Evolutionary conservation across 2,329 filamentous ascomycete genomes (phyloP).

Genomic region (Colletotrichum godetiae): DNA sequence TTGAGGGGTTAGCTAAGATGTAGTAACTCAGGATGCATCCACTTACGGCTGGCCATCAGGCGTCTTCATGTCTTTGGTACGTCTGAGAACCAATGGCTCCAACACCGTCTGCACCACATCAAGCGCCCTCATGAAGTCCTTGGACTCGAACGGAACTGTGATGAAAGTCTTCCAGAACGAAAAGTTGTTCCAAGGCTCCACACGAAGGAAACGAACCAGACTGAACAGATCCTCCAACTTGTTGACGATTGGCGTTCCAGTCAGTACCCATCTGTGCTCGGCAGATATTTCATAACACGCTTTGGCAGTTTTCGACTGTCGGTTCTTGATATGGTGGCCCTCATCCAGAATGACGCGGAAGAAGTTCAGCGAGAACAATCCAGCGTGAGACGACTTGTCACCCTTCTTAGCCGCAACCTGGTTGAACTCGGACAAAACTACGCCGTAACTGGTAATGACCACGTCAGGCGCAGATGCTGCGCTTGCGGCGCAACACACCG

Average conservation of each 20-base stretch:
- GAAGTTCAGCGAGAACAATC: slow-evolving; percentile 92
- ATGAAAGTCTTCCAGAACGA: slow-evolving; percentile 99
- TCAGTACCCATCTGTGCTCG: slow-evolving; percentile 90
- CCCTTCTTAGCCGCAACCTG: slow-evolving; percentile 75
- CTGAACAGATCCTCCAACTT: slow-evolving; percentile 95
- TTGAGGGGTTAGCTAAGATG: neutral
- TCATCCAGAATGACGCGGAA: slow-evolving; percentile 97
- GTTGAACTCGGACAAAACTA: slow-evolving; percentile 89
- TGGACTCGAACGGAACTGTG: slow-evolving; percentile 95
- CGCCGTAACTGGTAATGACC: slow-evolving; percentile 94
- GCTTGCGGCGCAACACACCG: slow-evolving; percentile 81
- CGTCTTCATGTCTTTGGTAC: slow-evolving; percentile 98
- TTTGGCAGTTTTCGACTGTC: slow-evolving; percentile 91
- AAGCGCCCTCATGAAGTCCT: slow-evolving; percentile 90
- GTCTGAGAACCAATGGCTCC: slow-evolving; percentile 92
- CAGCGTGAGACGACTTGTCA: slow-evolving; percentile 73
- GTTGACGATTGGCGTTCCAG: slow-evolving; percentile 97
- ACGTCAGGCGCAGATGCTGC: slow-evolving; percentile 83
- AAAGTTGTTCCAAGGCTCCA: slow-evolving; percentile 99
- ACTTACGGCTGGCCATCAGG: slow-evolving; percentile 74
- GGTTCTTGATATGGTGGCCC: slow-evolving; percentile 91
- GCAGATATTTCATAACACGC: slow-evolving; percentile 93
- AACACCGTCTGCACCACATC: slow-evolving; percentile 98
- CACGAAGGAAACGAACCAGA: slow-evolving; percentile 88
- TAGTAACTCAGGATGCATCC: too few species aligned